Evolutionary conservation across 176 grass and related monocot genomes (phyloP).

Genomic region (Cenchrus americanus): DNA sequence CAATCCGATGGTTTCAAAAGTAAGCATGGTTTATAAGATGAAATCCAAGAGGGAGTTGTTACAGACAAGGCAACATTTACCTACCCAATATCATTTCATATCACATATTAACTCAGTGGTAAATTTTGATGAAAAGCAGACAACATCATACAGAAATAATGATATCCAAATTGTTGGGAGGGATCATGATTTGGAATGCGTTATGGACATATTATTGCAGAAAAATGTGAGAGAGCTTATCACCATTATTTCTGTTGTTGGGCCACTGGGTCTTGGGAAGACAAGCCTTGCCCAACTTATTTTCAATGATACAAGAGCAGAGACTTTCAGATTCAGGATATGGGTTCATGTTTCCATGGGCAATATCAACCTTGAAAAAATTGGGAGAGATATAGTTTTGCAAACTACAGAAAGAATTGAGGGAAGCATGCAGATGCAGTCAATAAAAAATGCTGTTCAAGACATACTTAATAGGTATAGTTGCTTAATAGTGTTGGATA

Average conservation of each 20-base stretch:
- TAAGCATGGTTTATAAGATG: constrained; percentile 59
- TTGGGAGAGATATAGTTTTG: constrained; percentile 48
- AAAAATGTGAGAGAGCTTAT: constrained; percentile 30
- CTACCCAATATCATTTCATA: constrained; percentile 45
- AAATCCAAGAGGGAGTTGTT: constrained; percentile 50
- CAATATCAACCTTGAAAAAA: constrained; percentile 48
- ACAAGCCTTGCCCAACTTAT: constrained; percentile 52
- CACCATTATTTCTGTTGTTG: constrained; percentile 60
- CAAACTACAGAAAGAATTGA: constrained; percentile 46
- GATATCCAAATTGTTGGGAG: constrained; percentile 42
- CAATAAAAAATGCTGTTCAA: constrained; percentile 49
- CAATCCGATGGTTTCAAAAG: constrained; percentile 47
- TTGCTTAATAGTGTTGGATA: constrained; percentile 50
- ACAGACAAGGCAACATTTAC: constrained; percentile 47
- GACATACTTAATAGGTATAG: constrained; percentile 36
- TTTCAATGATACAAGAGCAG: constrained; percentile 51
- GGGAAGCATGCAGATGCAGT: constrained; percentile 45
- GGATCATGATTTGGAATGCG: constrained; percentile 27
- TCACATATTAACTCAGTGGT: constrained; percentile 41
- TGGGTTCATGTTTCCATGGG: constrained; percentile 66
- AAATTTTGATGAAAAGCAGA: constrained; percentile 46
- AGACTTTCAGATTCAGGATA: constrained; percentile 44
- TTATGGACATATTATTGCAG: constrained; percentile 35
- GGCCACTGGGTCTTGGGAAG: constrained; percentile 54
- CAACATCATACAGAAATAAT: constrained; percentile 51